These are phyloP conservation scores for Botryotinia convoluta DNA, from an alignment of 2,329 filamentous ascomycete species.

Conservation along the genomic window DNA sequence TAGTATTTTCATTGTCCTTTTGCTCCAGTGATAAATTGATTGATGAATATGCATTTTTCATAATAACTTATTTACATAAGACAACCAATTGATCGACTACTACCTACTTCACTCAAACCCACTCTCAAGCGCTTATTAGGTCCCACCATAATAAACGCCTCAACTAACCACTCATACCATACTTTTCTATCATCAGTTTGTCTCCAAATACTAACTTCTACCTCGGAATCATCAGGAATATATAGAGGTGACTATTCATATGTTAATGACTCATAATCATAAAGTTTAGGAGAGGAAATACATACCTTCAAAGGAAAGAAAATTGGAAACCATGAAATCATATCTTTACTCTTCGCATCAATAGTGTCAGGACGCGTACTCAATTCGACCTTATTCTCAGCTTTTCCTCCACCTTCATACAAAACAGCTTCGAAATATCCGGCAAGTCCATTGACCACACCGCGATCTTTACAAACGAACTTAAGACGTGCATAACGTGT, in stretches of 20 bases:
- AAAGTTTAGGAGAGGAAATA: neutral
- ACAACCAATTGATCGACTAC: conserved; percentile 67
- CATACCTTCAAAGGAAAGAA: conserved; percentile 92
- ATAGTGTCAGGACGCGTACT: conserved; percentile 92
- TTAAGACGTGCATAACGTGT: conserved; percentile 72
- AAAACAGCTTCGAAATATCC: conserved; percentile 98
- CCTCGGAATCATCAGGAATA: conserved; percentile 77
- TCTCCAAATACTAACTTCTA: conserved; percentile 92
- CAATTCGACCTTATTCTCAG: conserved; percentile 68
- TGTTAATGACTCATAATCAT: conserved; percentile 27
- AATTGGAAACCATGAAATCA: conserved; percentile 99
- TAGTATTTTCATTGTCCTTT: neutral
- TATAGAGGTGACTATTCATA: conserved; percentile 70
- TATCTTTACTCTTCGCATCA: conserved; percentile 87
- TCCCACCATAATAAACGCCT: conserved; percentile 69
- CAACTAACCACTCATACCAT: conserved; percentile 98
- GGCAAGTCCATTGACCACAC: conserved; percentile 84
- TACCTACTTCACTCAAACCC: conserved; percentile 64
- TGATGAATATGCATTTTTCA: neutral
- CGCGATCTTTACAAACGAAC: conserved; percentile 75
- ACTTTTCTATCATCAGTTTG: conserved; percentile 94
- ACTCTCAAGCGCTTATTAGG: conserved; percentile 63
- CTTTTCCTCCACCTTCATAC: conserved; percentile 56
- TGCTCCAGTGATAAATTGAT: neutral
- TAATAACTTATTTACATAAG: conserved; percentile 53